Evolutionary conservation across 805 yeast genomes (phyloP).

Genomic region (Yarrowia sp.): DNA sequence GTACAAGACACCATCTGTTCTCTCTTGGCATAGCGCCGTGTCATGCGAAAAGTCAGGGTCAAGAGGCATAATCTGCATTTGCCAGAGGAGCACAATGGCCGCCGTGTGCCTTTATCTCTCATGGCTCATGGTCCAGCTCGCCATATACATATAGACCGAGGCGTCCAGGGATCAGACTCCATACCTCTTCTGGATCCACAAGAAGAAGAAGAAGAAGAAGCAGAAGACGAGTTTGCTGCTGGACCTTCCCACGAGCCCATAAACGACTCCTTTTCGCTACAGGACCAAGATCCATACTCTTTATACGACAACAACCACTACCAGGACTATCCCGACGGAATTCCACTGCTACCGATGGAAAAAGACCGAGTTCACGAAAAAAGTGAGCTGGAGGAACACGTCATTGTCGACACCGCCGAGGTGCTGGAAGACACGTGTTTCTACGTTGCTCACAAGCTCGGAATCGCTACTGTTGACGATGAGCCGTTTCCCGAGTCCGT

Average conservation of each 20-base stretch:
- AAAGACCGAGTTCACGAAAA: not conserved
- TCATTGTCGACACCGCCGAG: slow-evolving; percentile 7
- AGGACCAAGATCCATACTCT: not conserved
- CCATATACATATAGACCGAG: slow-evolving; percentile 7
- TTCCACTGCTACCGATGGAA: not conserved
- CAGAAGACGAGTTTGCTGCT: not conserved
- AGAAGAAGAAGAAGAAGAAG: not conserved
- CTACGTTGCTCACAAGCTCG: slow-evolving; percentile 14
- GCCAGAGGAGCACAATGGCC: slow-evolving; percentile 12
- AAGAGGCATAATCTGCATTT: slow-evolving; percentile 19
- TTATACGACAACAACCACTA: not conserved
- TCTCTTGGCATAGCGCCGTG: slow-evolving; percentile 20
- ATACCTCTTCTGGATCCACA: not conserved
- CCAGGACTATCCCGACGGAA: not conserved
- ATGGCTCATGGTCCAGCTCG: not conserved
- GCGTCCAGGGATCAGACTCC: not conserved
- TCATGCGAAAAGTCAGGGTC: slow-evolving; percentile 7
- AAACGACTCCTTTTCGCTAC: not conserved
- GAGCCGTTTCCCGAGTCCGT: slow-evolving; percentile 14
- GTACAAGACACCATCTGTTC: not conserved
- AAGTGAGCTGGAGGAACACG: not conserved
- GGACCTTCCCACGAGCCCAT: not conserved
- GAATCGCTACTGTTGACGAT: not conserved
- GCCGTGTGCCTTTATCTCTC: not conserved
- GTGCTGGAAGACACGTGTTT: slow-evolving; percentile 20